Percentiles rank a stretch among this genome's conserved stretches.
These are phyloP conservation scores for Sarcomyxa edulis DNA, from an alignment of 768 basidiomycete species.

Conservation along the genomic window DNA sequence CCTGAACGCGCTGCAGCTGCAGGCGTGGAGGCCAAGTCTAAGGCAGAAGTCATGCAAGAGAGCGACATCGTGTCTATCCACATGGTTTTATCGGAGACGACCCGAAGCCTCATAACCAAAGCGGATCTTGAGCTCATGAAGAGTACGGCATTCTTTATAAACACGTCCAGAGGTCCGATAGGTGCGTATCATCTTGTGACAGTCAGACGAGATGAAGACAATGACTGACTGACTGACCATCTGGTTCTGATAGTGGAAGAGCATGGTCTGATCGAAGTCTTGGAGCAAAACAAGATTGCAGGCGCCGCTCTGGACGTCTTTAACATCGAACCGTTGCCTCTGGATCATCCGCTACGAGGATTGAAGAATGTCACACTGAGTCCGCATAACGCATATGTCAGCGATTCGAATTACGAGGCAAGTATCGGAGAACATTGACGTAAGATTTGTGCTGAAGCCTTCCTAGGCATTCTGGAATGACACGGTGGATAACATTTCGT, in stretches of 20 bases:
- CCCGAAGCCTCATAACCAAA: slow-evolving; percentile 41
- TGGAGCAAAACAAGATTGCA: slow-evolving; percentile 41
- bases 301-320: slow-evolving; percentile 66
- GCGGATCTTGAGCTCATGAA: slow-evolving; percentile 52
- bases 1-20: slow-evolving; percentile 46
- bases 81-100: slow-evolving; percentile 47
- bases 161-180: slow-evolving; percentile 64
- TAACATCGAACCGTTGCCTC: slow-evolving; percentile 58
- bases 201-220: too few relatives aligned
- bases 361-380: slow-evolving; percentile 50
- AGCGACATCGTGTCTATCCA: slow-evolving; percentile 63
- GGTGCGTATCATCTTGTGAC: too few relatives aligned
- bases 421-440: slow-evolving; percentile 4
- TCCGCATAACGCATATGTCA: slow-evolving; percentile 60
- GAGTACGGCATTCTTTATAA: slow-evolving; percentile 53
- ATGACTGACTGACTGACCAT: too few relatives aligned
- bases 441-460: not conserved
- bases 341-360: slow-evolving; percentile 47
- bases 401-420: slow-evolving; percentile 47
- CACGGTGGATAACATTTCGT: slow-evolving; percentile 53
- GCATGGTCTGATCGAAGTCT: slow-evolving; percentile 39
- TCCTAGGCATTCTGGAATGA: slow-evolving; percentile 44
- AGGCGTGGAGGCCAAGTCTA: slow-evolving; percentile 43
- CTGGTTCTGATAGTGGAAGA: too few relatives aligned
- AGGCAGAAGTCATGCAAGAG: slow-evolving; percentile 45